Conservation (phyloP, 768 basidiomycete genomes). For the Panaeolus cyanescens region DNA sequence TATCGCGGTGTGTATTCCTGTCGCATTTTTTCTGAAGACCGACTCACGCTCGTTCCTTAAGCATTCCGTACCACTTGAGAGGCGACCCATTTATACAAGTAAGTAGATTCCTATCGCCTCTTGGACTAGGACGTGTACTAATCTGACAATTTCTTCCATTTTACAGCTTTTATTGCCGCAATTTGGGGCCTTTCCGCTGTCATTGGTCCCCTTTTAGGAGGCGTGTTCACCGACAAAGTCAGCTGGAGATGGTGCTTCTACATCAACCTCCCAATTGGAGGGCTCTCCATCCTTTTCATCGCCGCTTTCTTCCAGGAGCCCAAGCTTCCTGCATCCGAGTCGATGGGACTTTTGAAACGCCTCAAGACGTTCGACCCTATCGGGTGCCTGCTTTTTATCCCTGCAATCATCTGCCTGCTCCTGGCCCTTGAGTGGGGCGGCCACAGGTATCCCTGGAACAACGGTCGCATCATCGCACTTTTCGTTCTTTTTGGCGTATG, state of each 20-base stretch:
- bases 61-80: constrained; percentile 11
- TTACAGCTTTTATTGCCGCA: constrained; percentile 17
- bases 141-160: not conserved
- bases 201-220: constrained; percentile 33
- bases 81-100: constrained; percentile 16
- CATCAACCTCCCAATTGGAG: constrained; percentile 14
- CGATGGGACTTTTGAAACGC: constrained; percentile 5
- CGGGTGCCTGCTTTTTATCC: constrained; percentile 39
- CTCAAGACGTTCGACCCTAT: constrained; percentile 36
- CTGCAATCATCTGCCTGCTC: constrained; percentile 36
- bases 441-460: constrained; percentile 43
- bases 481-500: constrained; percentile 11
- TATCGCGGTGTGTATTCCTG: constrained; percentile 10
- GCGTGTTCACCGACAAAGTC: constrained; percentile 31
- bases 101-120: not conserved
- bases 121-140: too few species aligned
- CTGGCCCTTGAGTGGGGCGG: constrained; percentile 52
- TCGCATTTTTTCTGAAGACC: not conserved
- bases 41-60: not conserved
- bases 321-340: constrained; percentile 13
- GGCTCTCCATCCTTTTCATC: constrained; percentile 16
- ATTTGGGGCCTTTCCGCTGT: constrained; percentile 35
- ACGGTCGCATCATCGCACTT: constrained; percentile 33
- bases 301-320: constrained; percentile 19
- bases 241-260: constrained; percentile 30